Conservation (phyloP, 1,284 basidiomycete species). For the Ceratobasidium sp. region DNA sequence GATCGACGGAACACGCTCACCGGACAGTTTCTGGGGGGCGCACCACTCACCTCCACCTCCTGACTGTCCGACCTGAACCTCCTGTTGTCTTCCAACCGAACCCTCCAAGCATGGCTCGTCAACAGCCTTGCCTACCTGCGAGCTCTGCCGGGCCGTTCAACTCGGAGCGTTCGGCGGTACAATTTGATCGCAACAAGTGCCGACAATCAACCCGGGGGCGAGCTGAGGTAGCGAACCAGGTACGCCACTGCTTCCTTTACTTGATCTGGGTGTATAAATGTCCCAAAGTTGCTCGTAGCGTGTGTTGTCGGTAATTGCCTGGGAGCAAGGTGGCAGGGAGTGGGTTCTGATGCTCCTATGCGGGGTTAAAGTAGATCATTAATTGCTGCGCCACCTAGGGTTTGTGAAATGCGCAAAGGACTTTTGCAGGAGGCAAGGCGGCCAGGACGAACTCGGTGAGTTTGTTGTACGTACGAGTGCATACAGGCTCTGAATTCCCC, state of each 20-base stretch:
- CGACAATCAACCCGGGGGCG: slow-evolving; percentile 31
- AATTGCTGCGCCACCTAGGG: neutral
- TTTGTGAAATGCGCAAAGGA: neutral
- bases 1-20: neutral
- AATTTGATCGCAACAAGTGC: slow-evolving; percentile 20
- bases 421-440: neutral
- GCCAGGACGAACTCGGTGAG: neutral
- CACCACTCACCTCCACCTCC: neutral
- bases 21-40: slow-evolving; percentile 21
- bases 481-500: neutral
- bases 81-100: neutral
- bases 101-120: neutral
- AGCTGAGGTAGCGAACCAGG: neutral
- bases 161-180: slow-evolving; percentile 1
- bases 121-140: neutral
- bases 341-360: slow-evolving; percentile 7
- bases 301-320: slow-evolving; percentile 1
- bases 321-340: neutral
- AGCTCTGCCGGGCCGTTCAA: slow-evolving; percentile 15
- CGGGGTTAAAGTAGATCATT: neutral
- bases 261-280: slow-evolving; percentile 8
- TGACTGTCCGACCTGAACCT: neutral
- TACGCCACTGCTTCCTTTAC: slow-evolving; percentile 10
- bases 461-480: neutral
- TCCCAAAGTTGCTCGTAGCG: neutral